These are phyloP conservation scores for Cicer arietinum DNA, from an alignment of 306 rosid genomes.

Conservation along the genomic window DNA sequence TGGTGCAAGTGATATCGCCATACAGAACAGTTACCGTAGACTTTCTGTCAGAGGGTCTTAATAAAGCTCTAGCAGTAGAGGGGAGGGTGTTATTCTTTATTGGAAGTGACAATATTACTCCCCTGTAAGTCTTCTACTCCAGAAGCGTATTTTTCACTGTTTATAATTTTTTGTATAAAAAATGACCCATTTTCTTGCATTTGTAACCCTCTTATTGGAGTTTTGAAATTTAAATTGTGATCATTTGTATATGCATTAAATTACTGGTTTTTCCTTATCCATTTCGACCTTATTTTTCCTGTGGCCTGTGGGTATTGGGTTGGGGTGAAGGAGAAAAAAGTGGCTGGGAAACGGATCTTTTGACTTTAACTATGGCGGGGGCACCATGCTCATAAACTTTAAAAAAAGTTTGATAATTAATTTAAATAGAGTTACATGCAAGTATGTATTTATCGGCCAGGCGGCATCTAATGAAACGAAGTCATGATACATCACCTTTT, in stretches of 20 bases:
- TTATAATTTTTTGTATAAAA: conserved; percentile 8
- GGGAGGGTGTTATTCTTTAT: conserved; percentile 86
- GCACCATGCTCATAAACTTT: neutral
- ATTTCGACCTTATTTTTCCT: neutral
- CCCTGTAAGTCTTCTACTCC: conserved; percentile 69
- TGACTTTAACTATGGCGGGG: too few species aligned
- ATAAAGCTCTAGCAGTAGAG: conserved; percentile 72
- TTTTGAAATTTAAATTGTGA: neutral
- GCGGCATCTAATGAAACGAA: neutral
- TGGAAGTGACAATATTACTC: conserved; percentile 71
- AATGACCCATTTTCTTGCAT: neutral
- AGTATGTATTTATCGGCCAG: neutral
- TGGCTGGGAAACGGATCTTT: too few species aligned
- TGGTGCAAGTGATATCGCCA: conserved; percentile 61
- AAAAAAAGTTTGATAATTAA: neutral
- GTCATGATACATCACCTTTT: neutral
- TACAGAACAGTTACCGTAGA: conserved; percentile 65
- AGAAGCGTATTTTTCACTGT: conserved; percentile 32
- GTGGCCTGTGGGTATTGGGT: neutral
- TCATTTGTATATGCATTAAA: neutral
- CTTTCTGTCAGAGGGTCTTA: conserved; percentile 73
- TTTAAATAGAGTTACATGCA: neutral
- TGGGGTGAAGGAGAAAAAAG: too few species aligned
- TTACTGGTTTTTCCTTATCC: neutral
- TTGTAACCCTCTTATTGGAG: conserved; percentile 18